Conservation (phyloP, 1,139 yeast species). For the Blastobotrys niveus region DNA sequence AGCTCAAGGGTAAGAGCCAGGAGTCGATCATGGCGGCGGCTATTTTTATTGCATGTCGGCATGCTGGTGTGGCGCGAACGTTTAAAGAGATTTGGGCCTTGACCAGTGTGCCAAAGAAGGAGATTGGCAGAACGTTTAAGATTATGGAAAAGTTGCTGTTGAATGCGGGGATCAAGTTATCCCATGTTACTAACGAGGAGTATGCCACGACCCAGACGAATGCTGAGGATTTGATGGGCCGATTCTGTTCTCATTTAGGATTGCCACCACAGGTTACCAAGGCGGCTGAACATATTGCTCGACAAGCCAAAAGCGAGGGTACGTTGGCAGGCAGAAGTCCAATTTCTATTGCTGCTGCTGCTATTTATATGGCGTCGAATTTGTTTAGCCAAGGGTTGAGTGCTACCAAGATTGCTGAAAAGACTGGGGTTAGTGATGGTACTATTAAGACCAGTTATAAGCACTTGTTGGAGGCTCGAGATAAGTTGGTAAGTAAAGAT, state of each 20-base stretch:
- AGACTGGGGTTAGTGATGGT: constrained; percentile 97
- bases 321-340: constrained; percentile 97
- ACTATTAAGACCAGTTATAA: constrained; percentile 91
- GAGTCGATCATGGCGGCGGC: constrained; percentile 97
- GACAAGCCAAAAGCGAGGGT: constrained; percentile 83
- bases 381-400: constrained; percentile 61
- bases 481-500: constrained; percentile 68
- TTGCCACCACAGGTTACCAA: constrained; percentile 77
- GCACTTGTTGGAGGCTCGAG: constrained; percentile 67
- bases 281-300: constrained; percentile 90
- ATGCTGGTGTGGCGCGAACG: constrained; percentile 90
- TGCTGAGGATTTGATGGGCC: constrained; percentile 89
- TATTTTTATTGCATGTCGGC: constrained; percentile 88
- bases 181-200: constrained; percentile 32
- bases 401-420: constrained; percentile 81
- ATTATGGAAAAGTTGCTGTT: constrained; percentile 67
- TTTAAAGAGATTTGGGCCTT: constrained; percentile 95
- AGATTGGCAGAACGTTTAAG: constrained; percentile 72
- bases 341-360: constrained; percentile 95
- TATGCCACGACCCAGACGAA: constrained; percentile 78
- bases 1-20: constrained; percentile 83
- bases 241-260: constrained; percentile 95
- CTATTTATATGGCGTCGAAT: constrained; percentile 86
- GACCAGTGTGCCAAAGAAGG: constrained; percentile 89
- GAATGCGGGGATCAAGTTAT: constrained; percentile 31